Base-by-base conservation (phyloP, 257 asterid genomes). In the Solanum megistacrolobum region DNA sequence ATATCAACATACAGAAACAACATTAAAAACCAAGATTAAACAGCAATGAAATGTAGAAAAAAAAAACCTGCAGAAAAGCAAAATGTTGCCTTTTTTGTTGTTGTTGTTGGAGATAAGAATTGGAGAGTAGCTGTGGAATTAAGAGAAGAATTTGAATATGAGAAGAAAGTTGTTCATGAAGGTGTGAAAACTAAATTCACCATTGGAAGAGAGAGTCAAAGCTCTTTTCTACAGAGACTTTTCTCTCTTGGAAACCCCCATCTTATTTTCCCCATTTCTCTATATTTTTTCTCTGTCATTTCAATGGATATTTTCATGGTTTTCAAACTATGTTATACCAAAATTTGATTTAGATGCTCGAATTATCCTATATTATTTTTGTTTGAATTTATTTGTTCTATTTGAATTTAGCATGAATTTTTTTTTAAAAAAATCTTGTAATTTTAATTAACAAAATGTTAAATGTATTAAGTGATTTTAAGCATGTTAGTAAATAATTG, bases 131-230 rank as follows among this genome's bases (percentile, higher is more conserved):
- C 27, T 60, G 20, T 48, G 78, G 58, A 7, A 84, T 25, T 9
- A 7, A 23, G 25, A 84, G 41, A 43, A 14, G 85, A 86, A 86
- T 73, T 73, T 73, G 74, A 86, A 86, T 48, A 27, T 46, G 73
- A 73, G 85, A 81, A 46, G 25, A 46, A 46, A 20, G 65, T 10
- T 46, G 20, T 29, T 73, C 60, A 72, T 72, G 84, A 86, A 69
- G 34, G 85, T 81, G 69, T 81, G 85, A 48, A 86, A 71, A 86
- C 69, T 65, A 89, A 89, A 90, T 72, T 89, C 55, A 87, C 87
- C 92, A 79, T 66, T 87, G 92, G 38, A 91, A 87, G 90, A 90
- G 91, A 91, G 91, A 89, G 91, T 89, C 89, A 90, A 89, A 90
- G 93, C 90, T 89, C 92, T 87, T 91, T 71, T 60, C 72, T 86